Evolutionary conservation across 176 grass and related monocot species (phyloP), one percentile per base, ranked within the genome.

Genomic region (Phragmites australis): DNA sequence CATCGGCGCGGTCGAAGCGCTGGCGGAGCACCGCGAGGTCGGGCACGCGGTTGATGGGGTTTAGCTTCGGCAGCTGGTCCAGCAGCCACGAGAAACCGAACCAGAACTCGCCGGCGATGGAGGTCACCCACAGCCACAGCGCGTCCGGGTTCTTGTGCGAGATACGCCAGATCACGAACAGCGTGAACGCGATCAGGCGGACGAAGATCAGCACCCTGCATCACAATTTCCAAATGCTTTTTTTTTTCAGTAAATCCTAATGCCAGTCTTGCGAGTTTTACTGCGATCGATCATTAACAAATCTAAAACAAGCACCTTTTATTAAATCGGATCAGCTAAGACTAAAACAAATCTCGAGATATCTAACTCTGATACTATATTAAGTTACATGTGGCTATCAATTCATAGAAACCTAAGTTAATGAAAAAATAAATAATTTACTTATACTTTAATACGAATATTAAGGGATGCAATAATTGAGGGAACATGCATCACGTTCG

Each of bases 101-200:
- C 94, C 94, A 97, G 61, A 92, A 87, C 83, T 97, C 94, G 25
- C 94, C 93, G 8, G 89, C 86, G 76, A 97, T 81, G 1, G 94
- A 97, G 8, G 91, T 97, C 46, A 88, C 92, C 94, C 94, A 97
- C 55, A 97, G 89, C 94, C 94, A 97, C 68, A 83, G 61, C n/a
- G 94, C 94, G 51, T 97, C 94, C 6, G 87, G 76, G 77, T 97
- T 97, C 47, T 90, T 86, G 81, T 94, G 89, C 27, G 40, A 50
- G 64, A 97, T 75, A 41, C 94, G 89, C 94, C 94, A 97, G 53
- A 89, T 74, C 53, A 97, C 89, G 74, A 92, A 97, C 60, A 97
- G 83, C 0, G 64, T 56, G 65, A 97, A 89, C 17, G 80, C 84
- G 63, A 86, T 72, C 63, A 97, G 82, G 0, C 94, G 89, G 1